Conservation (phyloP, 148 eudicot species). For the Cornus controversa region DNA sequence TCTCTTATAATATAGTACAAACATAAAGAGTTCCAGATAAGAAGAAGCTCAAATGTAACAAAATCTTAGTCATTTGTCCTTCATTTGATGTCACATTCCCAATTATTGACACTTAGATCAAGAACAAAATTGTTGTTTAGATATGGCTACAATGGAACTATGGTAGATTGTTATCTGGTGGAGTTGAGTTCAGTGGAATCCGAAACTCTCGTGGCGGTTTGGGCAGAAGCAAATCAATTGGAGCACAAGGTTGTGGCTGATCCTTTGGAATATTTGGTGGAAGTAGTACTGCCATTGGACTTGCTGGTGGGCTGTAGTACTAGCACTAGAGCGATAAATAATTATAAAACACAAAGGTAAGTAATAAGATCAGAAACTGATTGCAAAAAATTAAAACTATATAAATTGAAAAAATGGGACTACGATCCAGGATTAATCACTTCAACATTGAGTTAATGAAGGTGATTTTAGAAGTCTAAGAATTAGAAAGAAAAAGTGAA, state of each 20-base stretch:
- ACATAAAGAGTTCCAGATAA: background rate
- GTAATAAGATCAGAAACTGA: no score
- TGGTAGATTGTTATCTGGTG: background rate
- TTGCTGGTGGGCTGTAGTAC: no score
- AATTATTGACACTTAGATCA: background rate
- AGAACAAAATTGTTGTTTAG: background rate
- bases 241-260: background rate
- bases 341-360: no score
- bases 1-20: background rate
- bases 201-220: conserved; percentile 13
- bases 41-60: background rate
- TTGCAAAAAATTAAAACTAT: no score
- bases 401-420: no score
- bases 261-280: no score
- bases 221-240: conserved; percentile 4
- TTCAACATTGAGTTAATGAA: no score
- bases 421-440: no score
- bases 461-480: no score
- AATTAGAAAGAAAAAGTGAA: no score
- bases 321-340: no score
- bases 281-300: no score
- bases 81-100: conserved; percentile 2
- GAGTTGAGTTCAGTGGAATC: conserved; percentile 8
- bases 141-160: background rate
- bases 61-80: background rate